Percentiles rank a stretch among this genome's conserved stretches.
Evolutionary conservation across 768 basidiomycete genomes (phyloP).

Genomic region (Xanthoconium stramineum): DNA sequence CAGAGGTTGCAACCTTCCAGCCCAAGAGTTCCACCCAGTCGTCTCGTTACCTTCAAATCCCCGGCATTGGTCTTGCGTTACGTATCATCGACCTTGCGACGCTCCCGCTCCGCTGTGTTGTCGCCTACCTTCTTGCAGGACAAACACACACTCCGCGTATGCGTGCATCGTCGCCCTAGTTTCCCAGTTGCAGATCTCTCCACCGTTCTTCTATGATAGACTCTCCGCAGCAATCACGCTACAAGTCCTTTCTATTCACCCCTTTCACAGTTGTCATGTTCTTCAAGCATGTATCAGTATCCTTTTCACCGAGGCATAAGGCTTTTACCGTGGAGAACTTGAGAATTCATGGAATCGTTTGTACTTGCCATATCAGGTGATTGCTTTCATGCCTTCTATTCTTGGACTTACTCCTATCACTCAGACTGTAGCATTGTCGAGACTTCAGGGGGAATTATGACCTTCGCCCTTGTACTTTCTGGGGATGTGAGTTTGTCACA

Average conservation of each 20-base stretch:
- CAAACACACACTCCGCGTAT: conserved; percentile 22
- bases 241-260: neutral
- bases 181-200: neutral
- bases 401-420: conserved; percentile 17
- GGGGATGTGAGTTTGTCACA: conserved; percentile 21
- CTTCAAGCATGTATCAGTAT: conserved; percentile 19
- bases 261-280: conserved; percentile 7
- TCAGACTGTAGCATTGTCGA: neutral
- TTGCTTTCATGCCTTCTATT: conserved; percentile 28
- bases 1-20: conserved; percentile 32
- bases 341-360: conserved; percentile 6
- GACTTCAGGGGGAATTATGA: conserved; percentile 1
- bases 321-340: neutral
- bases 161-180: conserved; percentile 14
- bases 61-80: conserved; percentile 27
- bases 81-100: conserved; percentile 31
- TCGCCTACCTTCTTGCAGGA: conserved; percentile 24
- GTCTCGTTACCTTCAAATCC: conserved; percentile 21
- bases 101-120: conserved; percentile 25
- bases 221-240: conserved; percentile 8
- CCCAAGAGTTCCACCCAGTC: conserved; percentile 13
- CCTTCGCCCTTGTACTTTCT: conserved; percentile 25
- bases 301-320: neutral
- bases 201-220: neutral
- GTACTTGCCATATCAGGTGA: conserved; percentile 27